phyloP scores from a whole-genome alignment of 768 basidiomycete genomes.

The Lactifluus pinguis region DNA sequence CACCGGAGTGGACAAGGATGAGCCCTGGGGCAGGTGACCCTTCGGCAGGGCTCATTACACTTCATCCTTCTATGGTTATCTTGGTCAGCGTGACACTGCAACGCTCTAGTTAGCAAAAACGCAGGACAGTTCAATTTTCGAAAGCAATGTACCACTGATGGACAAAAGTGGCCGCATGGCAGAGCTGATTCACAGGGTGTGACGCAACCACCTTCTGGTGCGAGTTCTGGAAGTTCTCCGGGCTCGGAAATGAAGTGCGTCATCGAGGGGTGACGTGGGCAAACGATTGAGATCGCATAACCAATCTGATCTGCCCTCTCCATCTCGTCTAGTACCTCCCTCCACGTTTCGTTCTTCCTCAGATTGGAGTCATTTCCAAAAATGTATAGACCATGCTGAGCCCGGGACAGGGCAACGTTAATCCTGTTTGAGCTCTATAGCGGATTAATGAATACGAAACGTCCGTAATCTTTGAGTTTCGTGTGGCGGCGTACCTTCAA shows the following conservation, averaged over 20 bases:
- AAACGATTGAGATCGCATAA: slow-evolving; percentile 2
- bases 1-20: slow-evolving; percentile 25
- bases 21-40: slow-evolving; percentile 14
- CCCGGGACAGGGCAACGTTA: slow-evolving; percentile 60
- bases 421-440: slow-evolving; percentile 25
- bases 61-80: slow-evolving; percentile 16
- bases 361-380: slow-evolving; percentile 56
- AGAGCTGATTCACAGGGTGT: slow-evolving; percentile 22
- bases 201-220: slow-evolving; percentile 25
- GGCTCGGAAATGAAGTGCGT: slow-evolving; percentile 2
- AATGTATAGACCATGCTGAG: slow-evolving; percentile 63
- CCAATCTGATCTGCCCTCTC: slow-evolving; percentile 28
- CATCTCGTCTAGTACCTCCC: slow-evolving; percentile 43
- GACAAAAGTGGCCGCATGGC: slow-evolving; percentile 26
- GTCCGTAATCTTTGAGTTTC: neutral
- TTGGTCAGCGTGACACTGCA: slow-evolving; percentile 19
- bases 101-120: neutral
- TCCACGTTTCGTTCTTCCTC: slow-evolving; percentile 49
- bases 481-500: slow-evolving; percentile 41
- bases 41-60: slow-evolving; percentile 21
- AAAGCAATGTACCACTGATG: slow-evolving; percentile 17
- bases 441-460: slow-evolving; percentile 21
- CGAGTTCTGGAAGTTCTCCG: neutral
- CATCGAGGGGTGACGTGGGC: slow-evolving; percentile 6
- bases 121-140: neutral